Evolutionary conservation across 2,329 filamentous ascomycete genomes (phyloP).

Genomic region (Aureobasidium sp.): DNA sequence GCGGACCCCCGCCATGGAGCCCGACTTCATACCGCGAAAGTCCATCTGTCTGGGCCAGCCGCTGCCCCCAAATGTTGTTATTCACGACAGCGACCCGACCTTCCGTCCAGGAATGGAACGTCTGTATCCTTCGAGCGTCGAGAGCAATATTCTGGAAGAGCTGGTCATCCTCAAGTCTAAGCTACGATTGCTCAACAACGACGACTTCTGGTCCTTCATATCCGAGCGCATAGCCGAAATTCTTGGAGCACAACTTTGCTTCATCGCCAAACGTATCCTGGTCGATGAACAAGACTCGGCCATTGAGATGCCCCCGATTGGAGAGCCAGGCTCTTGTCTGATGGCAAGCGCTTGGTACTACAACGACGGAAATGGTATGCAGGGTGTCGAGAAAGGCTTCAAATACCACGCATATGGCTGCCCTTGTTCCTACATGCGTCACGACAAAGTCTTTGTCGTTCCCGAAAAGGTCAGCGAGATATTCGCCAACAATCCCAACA

Average conservation of each 20-base stretch:
- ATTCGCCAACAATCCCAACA: slow-evolving; percentile 55
- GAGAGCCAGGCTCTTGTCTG: slow-evolving; percentile 55
- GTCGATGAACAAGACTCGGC: slow-evolving; percentile 52
- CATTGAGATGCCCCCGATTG: slow-evolving; percentile 55
- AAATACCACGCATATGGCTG: slow-evolving; percentile 59
- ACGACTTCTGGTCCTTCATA: slow-evolving; percentile 58
- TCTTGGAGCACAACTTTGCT: slow-evolving; percentile 59
- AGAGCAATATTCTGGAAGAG: slow-evolving; percentile 55
- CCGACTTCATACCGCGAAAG: slow-evolving; percentile 12
- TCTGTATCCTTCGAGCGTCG: slow-evolving; percentile 33
- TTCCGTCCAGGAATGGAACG: slow-evolving; percentile 34
- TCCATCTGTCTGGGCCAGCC: slow-evolving; percentile 14
- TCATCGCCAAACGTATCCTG: slow-evolving; percentile 59
- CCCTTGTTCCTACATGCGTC: slow-evolving; percentile 62
- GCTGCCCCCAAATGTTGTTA: slow-evolving; percentile 23
- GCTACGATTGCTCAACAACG: slow-evolving; percentile 46
- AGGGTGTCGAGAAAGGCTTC: slow-evolving; percentile 51
- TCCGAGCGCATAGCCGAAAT: slow-evolving; percentile 59
- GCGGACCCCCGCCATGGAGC: slow-evolving; percentile 4
- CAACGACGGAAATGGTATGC: slow-evolving; percentile 50
- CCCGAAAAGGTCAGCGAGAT: slow-evolving; percentile 51
- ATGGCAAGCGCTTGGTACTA: slow-evolving; percentile 62
- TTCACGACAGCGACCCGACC: slow-evolving; percentile 37
- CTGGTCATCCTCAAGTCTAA: slow-evolving; percentile 53
- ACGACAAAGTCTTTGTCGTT: slow-evolving; percentile 64